phyloP scores from a whole-genome alignment of 2,329 filamentous ascomycete species.

The Nemania abortiva region DNA sequence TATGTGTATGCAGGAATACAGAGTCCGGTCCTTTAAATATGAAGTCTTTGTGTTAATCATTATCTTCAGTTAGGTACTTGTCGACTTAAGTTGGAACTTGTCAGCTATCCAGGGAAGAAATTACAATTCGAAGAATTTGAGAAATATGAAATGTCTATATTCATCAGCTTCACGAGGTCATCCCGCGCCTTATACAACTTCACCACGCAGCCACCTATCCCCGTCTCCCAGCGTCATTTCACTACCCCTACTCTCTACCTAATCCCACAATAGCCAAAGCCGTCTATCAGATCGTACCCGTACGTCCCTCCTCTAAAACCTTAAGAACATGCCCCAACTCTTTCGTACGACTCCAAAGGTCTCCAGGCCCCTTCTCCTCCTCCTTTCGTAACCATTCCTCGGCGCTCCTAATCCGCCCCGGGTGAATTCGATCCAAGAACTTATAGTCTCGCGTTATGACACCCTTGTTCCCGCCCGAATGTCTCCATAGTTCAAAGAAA shows the following conservation, averaged over 20 bases:
- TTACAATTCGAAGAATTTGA: not conserved
- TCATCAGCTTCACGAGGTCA: not conserved
- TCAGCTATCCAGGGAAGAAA: no score
- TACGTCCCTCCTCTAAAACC: conserved; percentile 11
- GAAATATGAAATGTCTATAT: not conserved
- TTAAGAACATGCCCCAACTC: conserved; percentile 18
- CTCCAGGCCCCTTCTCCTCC: conserved; percentile 15
- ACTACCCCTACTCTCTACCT: no score
- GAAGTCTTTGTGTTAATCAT: no score
- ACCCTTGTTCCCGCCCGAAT: conserved; percentile 7
- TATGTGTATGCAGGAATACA: not conserved
- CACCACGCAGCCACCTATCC: not conserved
- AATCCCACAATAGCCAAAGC: not conserved
- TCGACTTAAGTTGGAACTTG: no score
- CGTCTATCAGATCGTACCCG: not conserved
- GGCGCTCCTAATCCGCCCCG: conserved; percentile 13
- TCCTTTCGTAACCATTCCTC: conserved; percentile 16
- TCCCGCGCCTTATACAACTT: not conserved
- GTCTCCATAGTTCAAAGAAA: conserved; percentile 10
- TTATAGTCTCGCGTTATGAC: conserved; percentile 8
- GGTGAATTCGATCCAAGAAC: conserved; percentile 21
- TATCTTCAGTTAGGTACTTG: no score
- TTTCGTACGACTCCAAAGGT: conserved; percentile 23
- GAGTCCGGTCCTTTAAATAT: no score
- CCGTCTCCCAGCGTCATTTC: not conserved